Evolutionary conservation across 768 basidiomycete genomes (phyloP).

Genomic region (Flagelloscypha sp.): DNA sequence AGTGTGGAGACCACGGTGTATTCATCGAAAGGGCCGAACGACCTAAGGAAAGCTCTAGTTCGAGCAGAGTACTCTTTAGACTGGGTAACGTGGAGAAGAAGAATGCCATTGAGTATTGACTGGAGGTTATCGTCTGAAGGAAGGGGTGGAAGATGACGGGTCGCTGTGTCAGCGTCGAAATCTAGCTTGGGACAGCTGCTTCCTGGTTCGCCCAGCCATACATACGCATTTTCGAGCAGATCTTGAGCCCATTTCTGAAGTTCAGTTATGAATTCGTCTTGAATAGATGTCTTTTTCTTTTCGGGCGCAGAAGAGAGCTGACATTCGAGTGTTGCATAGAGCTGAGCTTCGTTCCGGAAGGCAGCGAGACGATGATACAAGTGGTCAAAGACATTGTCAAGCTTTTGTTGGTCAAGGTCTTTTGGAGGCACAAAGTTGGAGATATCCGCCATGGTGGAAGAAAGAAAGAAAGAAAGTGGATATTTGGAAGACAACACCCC

Average conservation of each 20-base stretch:
- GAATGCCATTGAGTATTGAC: slow-evolving; percentile 39
- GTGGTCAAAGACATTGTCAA: slow-evolving; percentile 31
- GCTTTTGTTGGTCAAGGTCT: slow-evolving; percentile 27
- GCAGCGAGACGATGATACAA: slow-evolving; percentile 35
- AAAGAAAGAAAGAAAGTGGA: neutral
- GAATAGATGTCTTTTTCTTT: slow-evolving; percentile 9
- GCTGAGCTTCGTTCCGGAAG: slow-evolving; percentile 33
- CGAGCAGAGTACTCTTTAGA: slow-evolving; percentile 42
- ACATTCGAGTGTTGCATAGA: slow-evolving; percentile 32
- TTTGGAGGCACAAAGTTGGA: slow-evolving; percentile 27
- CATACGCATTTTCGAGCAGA: slow-evolving; percentile 34
- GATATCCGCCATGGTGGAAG: slow-evolving; percentile 14
- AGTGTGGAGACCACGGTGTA: slow-evolving; percentile 34
- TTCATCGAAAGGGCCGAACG: slow-evolving; percentile 35
- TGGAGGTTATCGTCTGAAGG: slow-evolving; percentile 28
- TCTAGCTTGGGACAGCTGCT: slow-evolving; percentile 34
- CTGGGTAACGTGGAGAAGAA: slow-evolving; percentile 42
- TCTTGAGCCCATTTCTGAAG: slow-evolving; percentile 39
- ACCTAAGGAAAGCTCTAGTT: slow-evolving; percentile 37
- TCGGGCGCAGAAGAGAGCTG: slow-evolving; percentile 15
- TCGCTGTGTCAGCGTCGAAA: slow-evolving; percentile 38
- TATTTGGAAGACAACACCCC: neutral
- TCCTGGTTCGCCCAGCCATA: slow-evolving; percentile 34
- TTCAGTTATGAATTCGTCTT: slow-evolving; percentile 24
- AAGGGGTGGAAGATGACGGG: slow-evolving; percentile 27